Evolutionary conservation across 352 stramenopile genomes (phyloP), one percentile per base, ranked within the genome.

Genomic region (Phytophthora chlamydospora): DNA sequence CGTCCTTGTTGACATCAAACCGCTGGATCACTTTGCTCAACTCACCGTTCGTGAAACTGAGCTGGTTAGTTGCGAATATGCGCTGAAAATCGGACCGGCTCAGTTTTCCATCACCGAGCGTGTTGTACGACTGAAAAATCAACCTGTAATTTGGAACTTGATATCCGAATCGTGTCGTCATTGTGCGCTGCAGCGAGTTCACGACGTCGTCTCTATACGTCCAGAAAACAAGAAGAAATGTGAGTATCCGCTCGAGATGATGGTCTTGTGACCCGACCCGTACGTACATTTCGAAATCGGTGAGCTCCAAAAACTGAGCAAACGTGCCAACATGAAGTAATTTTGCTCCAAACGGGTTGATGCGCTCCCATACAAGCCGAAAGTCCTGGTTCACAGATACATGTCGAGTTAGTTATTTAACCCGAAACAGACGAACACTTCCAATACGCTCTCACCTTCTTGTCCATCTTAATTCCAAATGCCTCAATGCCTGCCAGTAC

Each of bases 101-200:
- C 7, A 92, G 66, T 42, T 78, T 78, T 29, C 80, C 85, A 43
- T 94, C 85, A 6, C 75, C 78, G 7, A 90, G 70, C 0, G 81
- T 55, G 45, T 92, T 94, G 71, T 86, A 89, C 0, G 74, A 84
- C 56, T 92, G 82, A 57, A 94, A 94, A 33, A 92, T 86, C 8
- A 86, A 38, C 6, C 83, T 66, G 52, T 94, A 94, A 40, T 91
- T 92, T 2, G 83, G 82, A 21, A 78, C 72, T 4, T 80, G 73
- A 53, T 87, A 76, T 6, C 78, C 78, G 2, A 82, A 83, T 6
- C 77, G 75, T 4, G 72, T 83, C 27, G 83, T 92, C 78, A 92
- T 88, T 4, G 68, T 83, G 21, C 85, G 68, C 35, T 92, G 85
- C 6, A 94, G 50, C 4, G 61, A 73, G 32, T 75, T 85, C 0